Evolutionary conservation across 768 basidiomycete species (phyloP), one percentile per base, ranked within the genome.

Genomic region (Candolleomyces efflorescens): DNA sequence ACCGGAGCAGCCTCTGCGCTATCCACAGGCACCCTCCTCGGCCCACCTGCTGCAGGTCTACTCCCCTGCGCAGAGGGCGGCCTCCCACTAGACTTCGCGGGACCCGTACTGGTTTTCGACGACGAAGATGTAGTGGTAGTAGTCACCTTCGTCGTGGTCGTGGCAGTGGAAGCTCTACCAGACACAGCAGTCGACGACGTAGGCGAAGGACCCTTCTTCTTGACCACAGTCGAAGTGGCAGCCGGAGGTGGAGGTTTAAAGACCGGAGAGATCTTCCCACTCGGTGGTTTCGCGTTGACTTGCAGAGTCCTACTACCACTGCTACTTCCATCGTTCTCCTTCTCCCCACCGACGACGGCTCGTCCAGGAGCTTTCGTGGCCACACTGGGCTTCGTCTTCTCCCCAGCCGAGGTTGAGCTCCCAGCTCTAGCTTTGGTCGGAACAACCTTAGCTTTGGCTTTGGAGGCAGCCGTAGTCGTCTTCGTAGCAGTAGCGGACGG

Each of bases 1-100:
- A 74, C 69, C 5, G 76, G 69, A 4, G 83, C 83, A 4, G 86
- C 87, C 55, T 87, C 85, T 1, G 78, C 77, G 61, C 86, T 88
- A 60, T 83, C 81, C n/a, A 88, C 72, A 4, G 79, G 84, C 23
- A 90, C 87, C 56, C 87, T 75, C 62, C 87, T 74, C 4, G 88
- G 80, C 5, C 86, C 87, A 26, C 76, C 77, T 59, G 69, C 75
- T 20, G 55, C 56, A 17, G 61, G 58, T 12, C 63, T 68, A 62
- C 74, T 71, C 15, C 43, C 53, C 11, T 20, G 32, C 36, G 51
- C 23, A 13, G 23, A 32, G 0, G 46, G 4, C 46, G 54, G 27
- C 26, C 12, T 23, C n/a, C 58, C 38, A 9, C 13, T 49, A 17
- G 50, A 26, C 23, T 52, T 52, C 18, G 46, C n/a, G 2, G 59